phyloP scores from a whole-genome alignment of 768 basidiomycete species.

The Cantharellus cinnabarinus region DNA sequence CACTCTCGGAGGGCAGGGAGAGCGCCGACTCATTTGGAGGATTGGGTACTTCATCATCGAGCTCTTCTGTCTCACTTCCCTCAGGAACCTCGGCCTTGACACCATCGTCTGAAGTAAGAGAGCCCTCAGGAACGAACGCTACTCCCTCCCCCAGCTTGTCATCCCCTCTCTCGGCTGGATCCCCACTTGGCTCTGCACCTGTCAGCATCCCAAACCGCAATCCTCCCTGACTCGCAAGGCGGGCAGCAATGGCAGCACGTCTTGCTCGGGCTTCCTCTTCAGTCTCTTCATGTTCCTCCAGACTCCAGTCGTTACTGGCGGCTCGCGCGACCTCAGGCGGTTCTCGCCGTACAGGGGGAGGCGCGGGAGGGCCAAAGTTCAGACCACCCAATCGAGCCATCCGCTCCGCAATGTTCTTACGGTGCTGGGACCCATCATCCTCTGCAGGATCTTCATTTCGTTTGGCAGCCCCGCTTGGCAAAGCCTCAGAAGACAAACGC shows the following conservation, averaged over 20 bases:
- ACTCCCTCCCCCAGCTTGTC: not conserved
- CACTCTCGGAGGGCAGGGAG: slow-evolving; percentile 6
- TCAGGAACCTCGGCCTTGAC: slow-evolving; percentile 50
- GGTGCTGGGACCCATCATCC: slow-evolving; percentile 22
- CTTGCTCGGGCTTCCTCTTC: slow-evolving; percentile 20
- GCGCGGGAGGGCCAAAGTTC: slow-evolving; percentile 25
- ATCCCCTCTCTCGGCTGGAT: slow-evolving; percentile 8
- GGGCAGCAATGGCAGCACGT: slow-evolving; percentile 31
- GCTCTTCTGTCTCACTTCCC: slow-evolving; percentile 44
- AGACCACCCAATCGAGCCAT: slow-evolving; percentile 87
- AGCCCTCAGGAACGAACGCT: slow-evolving; percentile 25
- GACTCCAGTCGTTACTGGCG: slow-evolving; percentile 7
- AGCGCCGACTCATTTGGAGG: not conserved
- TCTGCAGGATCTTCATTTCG: slow-evolving; percentile 15
- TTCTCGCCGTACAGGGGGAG: slow-evolving; percentile 22
- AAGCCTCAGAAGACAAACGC: not conserved
- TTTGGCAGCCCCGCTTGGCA: not conserved
- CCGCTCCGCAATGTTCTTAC: slow-evolving; percentile 70
- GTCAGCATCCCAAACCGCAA: slow-evolving; percentile 38
- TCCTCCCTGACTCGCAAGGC: slow-evolving; percentile 35
- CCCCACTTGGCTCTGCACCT: slow-evolving; percentile 9
- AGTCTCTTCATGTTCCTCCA: slow-evolving; percentile 31
- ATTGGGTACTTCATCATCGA: slow-evolving; percentile 28
- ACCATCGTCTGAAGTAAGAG: slow-evolving; percentile 32
- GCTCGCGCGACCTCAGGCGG: not conserved